Evolutionary conservation across 345 rosid species (phyloP), one percentile per base, ranked within the genome.

Genomic region (Anacardium occidentale): DNA sequence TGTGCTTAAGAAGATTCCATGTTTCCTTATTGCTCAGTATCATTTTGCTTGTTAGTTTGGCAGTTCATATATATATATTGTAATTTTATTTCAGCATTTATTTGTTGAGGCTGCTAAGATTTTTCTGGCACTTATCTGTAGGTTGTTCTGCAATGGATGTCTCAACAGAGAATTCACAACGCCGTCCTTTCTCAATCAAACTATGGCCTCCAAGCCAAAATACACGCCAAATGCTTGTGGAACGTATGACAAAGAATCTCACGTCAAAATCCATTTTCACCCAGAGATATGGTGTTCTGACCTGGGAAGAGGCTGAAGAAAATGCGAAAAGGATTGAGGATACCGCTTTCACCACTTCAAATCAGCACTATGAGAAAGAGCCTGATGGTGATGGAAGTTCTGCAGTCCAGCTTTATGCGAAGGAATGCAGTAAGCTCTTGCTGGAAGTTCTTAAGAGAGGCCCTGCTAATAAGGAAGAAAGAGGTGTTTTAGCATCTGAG

Each of bases 361-460:
- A 84, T 74, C 86, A 83, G 66, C 96, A 89, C 75, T 90, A 89
- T 75, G 98, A 90, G 70, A 87, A 84, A 64, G 93, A 94, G 76
- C 98, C 97, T 50, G 98, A 94, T 69, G 98, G 98, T 73, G 98
- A 91, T 78, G 97, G 98, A 44, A 83, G 93, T 71, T 87, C 92
- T 52, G 97, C 98, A 34, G 95, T 94, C 14, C 98, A 94, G 88
- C 92, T 90, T 74, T 94, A 94, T 79, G 97, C 98, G 62, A 92
- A 84, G 78, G 92, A 94, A 72, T 90, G 98, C 77, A 94, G 97
- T 75, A 94, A 90, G 79, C 91, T 77, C 62, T 82, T 94, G 72
- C 77, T 92, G 83, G 93, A 94, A 74, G 86, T 80, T 72, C 94
- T 94, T 20, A 94, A 92, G 83, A 83, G 78, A 79, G 97, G 91